These are phyloP conservation scores for Picochlorum sp. DNA, from an alignment of 139 green algal genomes.

Conservation along the genomic window DNA sequence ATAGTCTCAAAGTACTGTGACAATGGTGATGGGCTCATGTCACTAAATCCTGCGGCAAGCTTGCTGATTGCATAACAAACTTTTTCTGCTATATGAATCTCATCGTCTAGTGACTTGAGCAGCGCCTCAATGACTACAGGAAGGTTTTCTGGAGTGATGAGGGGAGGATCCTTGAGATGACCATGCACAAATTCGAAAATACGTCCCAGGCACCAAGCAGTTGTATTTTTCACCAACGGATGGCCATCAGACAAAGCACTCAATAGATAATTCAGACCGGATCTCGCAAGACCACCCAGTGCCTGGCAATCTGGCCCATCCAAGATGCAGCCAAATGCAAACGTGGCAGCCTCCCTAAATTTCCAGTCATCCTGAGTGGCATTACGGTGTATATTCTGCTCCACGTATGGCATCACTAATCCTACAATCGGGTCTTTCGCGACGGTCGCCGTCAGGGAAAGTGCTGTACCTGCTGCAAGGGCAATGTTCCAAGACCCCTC, in stretches of 20 bases:
- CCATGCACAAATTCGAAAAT: constrained; percentile 92
- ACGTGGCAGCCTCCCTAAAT: constrained; percentile 85
- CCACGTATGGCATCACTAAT: constrained; percentile 76
- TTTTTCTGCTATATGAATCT: constrained; percentile 78
- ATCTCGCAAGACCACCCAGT: constrained; percentile 56
- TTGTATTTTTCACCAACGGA: constrained; percentile 82
- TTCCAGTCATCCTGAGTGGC: constrained; percentile 73
- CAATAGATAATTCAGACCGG: constrained; percentile 68
- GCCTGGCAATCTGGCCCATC: constrained; percentile 67
- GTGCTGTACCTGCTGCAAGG: constrained; percentile 82
- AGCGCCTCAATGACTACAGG: constrained; percentile 56
- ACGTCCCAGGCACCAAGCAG: constrained; percentile 86
- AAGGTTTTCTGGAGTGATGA: constrained; percentile 49
- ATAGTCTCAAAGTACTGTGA: constrained; percentile 83
- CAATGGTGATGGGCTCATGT: constrained; percentile 46
- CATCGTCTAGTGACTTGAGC: constrained; percentile 58
- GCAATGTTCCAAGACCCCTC: constrained; percentile 85
- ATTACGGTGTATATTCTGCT: constrained; percentile 76
- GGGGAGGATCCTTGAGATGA: constrained; percentile 17
- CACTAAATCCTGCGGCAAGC: constrained; percentile 65
- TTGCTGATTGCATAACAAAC: constrained; percentile 77
- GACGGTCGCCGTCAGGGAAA: constrained; percentile 69
- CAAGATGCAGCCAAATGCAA: constrained; percentile 93
- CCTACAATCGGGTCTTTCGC: constrained; percentile 70
- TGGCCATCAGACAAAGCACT: constrained; percentile 68